These are phyloP conservation scores for Aspergillaceae sp. DNA, from an alignment of 2,329 filamentous ascomycete species.

Conservation along the genomic window DNA sequence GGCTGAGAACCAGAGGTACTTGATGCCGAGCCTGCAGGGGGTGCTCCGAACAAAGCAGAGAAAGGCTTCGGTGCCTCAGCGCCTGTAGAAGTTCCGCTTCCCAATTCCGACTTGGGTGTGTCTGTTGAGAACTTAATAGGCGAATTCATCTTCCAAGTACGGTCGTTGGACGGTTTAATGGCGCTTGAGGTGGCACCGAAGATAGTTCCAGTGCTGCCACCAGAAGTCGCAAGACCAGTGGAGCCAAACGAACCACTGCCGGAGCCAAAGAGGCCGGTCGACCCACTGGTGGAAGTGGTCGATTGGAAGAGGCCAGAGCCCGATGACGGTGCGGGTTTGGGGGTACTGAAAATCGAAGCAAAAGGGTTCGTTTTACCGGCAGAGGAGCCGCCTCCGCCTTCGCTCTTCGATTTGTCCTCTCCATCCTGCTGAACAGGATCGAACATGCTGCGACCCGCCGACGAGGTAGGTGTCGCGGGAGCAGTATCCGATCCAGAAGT, in stretches of 20 bases:
- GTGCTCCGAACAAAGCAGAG: constrained; percentile 21
- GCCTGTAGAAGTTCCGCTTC: constrained; percentile 8
- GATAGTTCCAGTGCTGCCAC: constrained; percentile 9
- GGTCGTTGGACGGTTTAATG: constrained; percentile 21
- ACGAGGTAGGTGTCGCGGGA: constrained; percentile 7
- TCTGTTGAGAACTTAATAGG: constrained; percentile 41
- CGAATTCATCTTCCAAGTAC: constrained; percentile 41
- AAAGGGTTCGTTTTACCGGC: constrained; percentile 6
- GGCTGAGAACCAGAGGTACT: constrained; percentile 12
- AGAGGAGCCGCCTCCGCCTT: constrained; percentile 5
- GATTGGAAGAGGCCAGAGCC: constrained; percentile 13
- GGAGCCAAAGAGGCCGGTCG: constrained; percentile 12
- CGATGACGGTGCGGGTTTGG: constrained; percentile 20
- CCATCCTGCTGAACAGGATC: constrained; percentile 22
- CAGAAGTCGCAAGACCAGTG: constrained; percentile 11
- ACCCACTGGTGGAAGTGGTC: constrained; percentile 5
- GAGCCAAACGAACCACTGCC: constrained; percentile 21
- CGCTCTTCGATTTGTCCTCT: constrained; percentile 18
- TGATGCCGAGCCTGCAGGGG: constrained; percentile 11
- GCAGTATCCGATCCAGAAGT: constrained; percentile 3
- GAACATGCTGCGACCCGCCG: constrained; percentile 28
- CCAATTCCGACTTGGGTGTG: constrained; percentile 21
- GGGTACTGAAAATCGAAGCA: constrained; percentile 15
- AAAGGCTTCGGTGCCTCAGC: constrained; percentile 21
- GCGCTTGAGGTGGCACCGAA: constrained; percentile 6